Conservation (phyloP, 768 basidiomycete species). For the Naganishia onofrii region DNA sequence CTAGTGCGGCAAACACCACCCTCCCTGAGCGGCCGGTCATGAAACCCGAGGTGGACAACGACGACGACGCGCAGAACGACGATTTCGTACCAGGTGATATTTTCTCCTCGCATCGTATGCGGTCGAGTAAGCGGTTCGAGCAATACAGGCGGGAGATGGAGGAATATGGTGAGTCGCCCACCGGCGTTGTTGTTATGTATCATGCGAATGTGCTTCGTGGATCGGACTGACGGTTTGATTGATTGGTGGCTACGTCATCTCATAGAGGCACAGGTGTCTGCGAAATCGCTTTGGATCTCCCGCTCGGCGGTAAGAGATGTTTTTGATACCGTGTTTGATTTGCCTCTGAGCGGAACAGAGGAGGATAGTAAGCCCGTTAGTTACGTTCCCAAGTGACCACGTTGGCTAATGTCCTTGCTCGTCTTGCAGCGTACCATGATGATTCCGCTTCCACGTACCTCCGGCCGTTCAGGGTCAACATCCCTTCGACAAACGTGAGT, state of each 20-base stretch:
- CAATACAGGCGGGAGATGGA: background rate
- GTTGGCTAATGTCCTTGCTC: no score
- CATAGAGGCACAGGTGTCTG: background rate
- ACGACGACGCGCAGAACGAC: background rate
- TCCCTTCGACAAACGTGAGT: constrained; percentile 23
- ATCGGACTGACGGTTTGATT: no score
- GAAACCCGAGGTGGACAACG: background rate
- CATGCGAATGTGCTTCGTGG: no score
- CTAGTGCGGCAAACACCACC: constrained; percentile 18
- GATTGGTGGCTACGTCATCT: no score
- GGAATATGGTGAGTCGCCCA: background rate
- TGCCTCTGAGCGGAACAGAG: background rate
- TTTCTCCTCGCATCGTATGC: background rate
- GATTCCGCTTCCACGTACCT: background rate
- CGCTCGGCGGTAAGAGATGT: constrained; percentile 8
- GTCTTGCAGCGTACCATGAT: background rate
- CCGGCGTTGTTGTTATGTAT: background rate
- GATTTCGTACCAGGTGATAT: background rate
- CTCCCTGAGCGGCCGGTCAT: constrained; percentile 8
- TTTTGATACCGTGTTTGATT: background rate
- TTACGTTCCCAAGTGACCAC: no score
- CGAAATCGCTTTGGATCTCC: background rate
- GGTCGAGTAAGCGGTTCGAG: background rate
- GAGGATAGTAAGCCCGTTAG: background rate
- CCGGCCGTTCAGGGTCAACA: constrained; percentile 10